phyloP scores from a whole-genome alignment of 345 rosid species.

The Populus simonii region DNA sequence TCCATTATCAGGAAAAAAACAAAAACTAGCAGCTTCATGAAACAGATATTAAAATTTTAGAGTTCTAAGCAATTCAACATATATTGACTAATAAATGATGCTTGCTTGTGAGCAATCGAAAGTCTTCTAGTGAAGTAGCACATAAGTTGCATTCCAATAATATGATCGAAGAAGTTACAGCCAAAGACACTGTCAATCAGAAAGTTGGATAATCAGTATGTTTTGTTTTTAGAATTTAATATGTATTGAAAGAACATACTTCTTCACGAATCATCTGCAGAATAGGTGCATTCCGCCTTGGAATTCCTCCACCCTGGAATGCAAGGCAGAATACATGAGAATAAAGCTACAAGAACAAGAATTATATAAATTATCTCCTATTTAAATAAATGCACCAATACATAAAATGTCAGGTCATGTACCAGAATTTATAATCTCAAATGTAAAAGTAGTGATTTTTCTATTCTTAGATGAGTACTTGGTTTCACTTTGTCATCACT shows the following conservation, averaged over 20 bases:
- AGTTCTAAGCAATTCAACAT: not conserved
- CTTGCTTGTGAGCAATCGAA: not conserved
- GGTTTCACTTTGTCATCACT: not conserved
- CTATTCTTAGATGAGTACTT: not conserved
- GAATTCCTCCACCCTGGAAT: conserved; percentile 83
- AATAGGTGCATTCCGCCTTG: conserved; percentile 81
- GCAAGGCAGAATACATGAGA: conserved; percentile 7
- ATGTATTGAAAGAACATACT: conserved; percentile 36
- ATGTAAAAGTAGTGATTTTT: not conserved
- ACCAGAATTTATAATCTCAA: not conserved
- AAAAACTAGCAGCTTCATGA: not conserved
- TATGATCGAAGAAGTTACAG: not conserved
- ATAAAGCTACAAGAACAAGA: conserved; percentile 1
- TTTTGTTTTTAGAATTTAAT: not conserved
- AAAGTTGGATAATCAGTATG: not conserved
- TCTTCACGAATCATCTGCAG: conserved; percentile 79
- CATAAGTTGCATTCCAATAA: not conserved
- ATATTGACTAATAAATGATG: not conserved
- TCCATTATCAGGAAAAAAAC: not conserved
- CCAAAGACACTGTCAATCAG: not conserved
- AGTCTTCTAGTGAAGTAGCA: not conserved
- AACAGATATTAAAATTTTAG: not conserved
- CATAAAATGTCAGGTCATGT: not conserved
- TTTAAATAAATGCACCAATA: not conserved
- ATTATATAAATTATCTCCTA: not conserved